A percentile compares a stretch with the other conserved stretches of the same genome.
Evolutionary conservation across 352 stramenopile species (phyloP).

Genomic region (Thraustotheca clavata): DNA sequence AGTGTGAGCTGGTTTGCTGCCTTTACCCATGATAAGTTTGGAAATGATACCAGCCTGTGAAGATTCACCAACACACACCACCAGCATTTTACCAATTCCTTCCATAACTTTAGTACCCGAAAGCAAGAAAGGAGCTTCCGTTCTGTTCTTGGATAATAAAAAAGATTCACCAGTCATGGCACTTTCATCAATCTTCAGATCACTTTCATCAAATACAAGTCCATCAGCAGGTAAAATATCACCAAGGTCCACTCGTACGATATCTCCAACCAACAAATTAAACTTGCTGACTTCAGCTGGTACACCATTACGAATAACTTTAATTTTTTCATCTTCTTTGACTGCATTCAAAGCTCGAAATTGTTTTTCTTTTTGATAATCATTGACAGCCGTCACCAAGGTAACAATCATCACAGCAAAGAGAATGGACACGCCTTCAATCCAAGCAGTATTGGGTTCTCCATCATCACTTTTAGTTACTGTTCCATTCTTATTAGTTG

Average conservation of each 20-base stretch:
- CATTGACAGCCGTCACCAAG: constrained; percentile 84
- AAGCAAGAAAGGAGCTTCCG: constrained; percentile 88
- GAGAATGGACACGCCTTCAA: constrained; percentile 89
- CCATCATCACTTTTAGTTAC: background rate
- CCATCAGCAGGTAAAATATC: constrained; percentile 88
- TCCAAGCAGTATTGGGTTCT: constrained; percentile 41
- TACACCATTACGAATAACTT: constrained; percentile 64
- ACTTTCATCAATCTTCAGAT: constrained; percentile 88
- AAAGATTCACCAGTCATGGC: constrained; percentile 90
- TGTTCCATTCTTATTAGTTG: constrained; percentile 23
- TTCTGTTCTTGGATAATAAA: constrained; percentile 64
- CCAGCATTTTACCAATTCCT: constrained; percentile 88
- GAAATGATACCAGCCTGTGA: constrained; percentile 92
- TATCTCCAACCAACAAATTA: constrained; percentile 80
- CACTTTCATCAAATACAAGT: constrained; percentile 82
- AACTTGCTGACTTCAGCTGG: constrained; percentile 60
- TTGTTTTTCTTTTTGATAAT: constrained; percentile 89
- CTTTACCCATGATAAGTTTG: constrained; percentile 74
- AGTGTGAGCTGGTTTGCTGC: constrained; percentile 50
- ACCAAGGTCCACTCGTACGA: constrained; percentile 72
- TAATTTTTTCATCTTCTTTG: constrained; percentile 80
- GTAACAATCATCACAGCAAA: constrained; percentile 86
- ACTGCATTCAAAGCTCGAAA: constrained; percentile 81
- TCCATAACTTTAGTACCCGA: constrained; percentile 92
- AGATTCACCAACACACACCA: constrained; percentile 88